These are phyloP conservation scores for Solioccasus polychromus DNA, from an alignment of 768 basidiomycete species.

Conservation along the genomic window DNA sequence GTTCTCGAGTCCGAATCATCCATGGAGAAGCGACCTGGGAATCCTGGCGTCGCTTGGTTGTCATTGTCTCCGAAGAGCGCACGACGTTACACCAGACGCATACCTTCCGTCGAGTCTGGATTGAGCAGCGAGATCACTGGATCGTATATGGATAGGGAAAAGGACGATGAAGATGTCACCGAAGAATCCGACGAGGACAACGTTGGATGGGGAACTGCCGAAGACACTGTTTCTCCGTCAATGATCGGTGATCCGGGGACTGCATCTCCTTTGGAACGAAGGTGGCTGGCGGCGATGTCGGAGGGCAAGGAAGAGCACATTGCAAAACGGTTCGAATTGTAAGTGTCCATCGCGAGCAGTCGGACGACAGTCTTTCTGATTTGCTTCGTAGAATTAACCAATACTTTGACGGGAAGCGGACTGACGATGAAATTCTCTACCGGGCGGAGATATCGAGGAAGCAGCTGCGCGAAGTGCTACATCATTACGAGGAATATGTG, in stretches of 20 bases:
- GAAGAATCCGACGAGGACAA: conserved; percentile 48
- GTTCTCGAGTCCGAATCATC: conserved; percentile 19
- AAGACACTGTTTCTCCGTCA: conserved; percentile 49
- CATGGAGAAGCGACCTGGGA: conserved; percentile 11
- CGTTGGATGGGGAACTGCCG: conserved; percentile 47
- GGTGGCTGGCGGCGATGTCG: conserved; percentile 91
- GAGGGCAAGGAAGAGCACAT: conserved; percentile 72
- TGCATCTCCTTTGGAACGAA: conserved; percentile 73
- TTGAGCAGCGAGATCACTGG: conserved; percentile 38
- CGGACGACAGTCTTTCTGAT: background rate
- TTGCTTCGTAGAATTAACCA: conserved; percentile 69
- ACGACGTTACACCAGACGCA: conserved; percentile 42
- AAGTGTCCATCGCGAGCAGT: conserved; percentile 25
- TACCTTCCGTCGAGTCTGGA: conserved; percentile 47
- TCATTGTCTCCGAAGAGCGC: conserved; percentile 55
- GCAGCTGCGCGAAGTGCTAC: conserved; percentile 78
- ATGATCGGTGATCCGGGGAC: conserved; percentile 82
- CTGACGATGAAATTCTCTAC: conserved; percentile 92
- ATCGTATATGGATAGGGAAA: conserved; percentile 30
- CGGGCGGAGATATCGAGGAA: conserved; percentile 81
- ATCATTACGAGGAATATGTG: conserved; percentile 88
- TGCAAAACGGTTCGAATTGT: conserved; percentile 77
- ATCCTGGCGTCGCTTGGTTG: conserved; percentile 42
- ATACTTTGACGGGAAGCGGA: conserved; percentile 90
- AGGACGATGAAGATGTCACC: conserved; percentile 28